A percentile compares a stretch with the other conserved stretches of the same genome.
These are phyloP conservation scores for Dendrocalamus latiflorus DNA, from an alignment of 202 grass and related monocot genomes.

Conservation along the genomic window DNA sequence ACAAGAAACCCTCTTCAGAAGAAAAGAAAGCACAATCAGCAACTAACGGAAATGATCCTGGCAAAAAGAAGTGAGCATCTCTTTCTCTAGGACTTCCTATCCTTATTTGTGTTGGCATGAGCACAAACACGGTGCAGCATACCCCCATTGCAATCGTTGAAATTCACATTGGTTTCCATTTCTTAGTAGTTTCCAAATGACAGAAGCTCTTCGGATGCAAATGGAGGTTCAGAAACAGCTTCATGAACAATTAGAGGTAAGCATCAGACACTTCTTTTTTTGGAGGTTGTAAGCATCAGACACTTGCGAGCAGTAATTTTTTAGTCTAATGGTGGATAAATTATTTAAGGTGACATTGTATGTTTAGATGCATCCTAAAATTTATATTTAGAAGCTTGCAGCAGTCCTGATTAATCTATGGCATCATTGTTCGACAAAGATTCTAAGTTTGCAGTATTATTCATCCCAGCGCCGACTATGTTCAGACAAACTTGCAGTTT, in stretches of 20 bases:
- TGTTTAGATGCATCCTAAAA: neutral
- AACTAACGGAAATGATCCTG: slow-evolving; percentile 19
- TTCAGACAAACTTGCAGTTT: neutral
- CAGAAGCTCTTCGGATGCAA: slow-evolving; percentile 74
- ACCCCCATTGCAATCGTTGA: neutral
- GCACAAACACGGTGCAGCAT: neutral
- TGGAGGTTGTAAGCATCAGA: neutral
- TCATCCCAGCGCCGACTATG: neutral
- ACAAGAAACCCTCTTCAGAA: slow-evolving; percentile 55
- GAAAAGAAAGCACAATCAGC: slow-evolving; percentile 42
- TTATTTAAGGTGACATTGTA: neutral
- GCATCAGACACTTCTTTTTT: neutral
- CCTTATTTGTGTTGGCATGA: neutral
- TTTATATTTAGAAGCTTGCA: neutral
- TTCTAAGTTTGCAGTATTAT: neutral
- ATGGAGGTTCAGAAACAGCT: slow-evolving; percentile 94
- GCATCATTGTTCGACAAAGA: neutral
- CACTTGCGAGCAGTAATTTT: neutral
- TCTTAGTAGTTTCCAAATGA: slow-evolving; percentile 53
- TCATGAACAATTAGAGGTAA: slow-evolving; percentile 81
- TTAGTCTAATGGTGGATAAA: neutral
- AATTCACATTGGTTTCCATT: neutral
- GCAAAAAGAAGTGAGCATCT: slow-evolving; percentile 50
- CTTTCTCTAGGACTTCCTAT: neutral
- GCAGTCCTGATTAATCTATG: neutral